Conservation (phyloP, 805 yeast genomes). For the Clavispora vitiphila region DNA sequence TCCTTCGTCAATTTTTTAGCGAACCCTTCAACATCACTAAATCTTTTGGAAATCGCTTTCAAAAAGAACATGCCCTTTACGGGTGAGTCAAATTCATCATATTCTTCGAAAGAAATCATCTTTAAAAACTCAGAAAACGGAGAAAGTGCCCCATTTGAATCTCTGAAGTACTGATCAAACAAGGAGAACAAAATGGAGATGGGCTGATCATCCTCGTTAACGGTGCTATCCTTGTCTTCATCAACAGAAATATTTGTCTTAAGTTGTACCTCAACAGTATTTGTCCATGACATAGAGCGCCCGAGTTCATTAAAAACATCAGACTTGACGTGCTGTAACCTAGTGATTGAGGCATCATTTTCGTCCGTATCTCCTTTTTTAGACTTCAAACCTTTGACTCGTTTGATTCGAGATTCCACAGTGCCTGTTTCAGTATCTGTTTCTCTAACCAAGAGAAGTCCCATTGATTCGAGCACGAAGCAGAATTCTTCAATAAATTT, state of each 20-base stretch:
- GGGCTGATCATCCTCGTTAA: not conserved
- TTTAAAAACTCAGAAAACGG: conserved; percentile 16
- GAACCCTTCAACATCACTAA: conserved; percentile 82
- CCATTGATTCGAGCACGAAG: conserved; percentile 66
- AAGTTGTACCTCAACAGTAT: conserved; percentile 10
- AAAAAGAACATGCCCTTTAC: conserved; percentile 35
- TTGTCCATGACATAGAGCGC: conserved; percentile 44
- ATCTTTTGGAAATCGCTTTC: conserved; percentile 59
- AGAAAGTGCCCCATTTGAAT: not conserved
- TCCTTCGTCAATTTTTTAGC: conserved; percentile 84
- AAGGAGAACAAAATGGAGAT: not conserved
- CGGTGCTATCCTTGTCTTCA: conserved; percentile 2
- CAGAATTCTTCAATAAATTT: conserved; percentile 43
- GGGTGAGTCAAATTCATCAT: no score
- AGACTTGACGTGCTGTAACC: conserved; percentile 18
- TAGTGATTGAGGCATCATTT: conserved; percentile 2
- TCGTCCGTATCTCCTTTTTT: conserved; percentile 27
- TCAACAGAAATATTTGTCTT: not conserved
- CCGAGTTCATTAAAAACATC: conserved; percentile 39
- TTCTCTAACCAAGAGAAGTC: conserved; percentile 56
- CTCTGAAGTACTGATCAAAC: conserved; percentile 1
- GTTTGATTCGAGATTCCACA: conserved; percentile 46
- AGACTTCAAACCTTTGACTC: conserved; percentile 75
- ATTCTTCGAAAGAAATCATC: conserved; percentile 24
- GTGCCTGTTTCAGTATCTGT: conserved; percentile 14